Base-by-base conservation (phyloP, 2,329 filamentous ascomycete genomes). In the Aphanocladium album region DNA sequence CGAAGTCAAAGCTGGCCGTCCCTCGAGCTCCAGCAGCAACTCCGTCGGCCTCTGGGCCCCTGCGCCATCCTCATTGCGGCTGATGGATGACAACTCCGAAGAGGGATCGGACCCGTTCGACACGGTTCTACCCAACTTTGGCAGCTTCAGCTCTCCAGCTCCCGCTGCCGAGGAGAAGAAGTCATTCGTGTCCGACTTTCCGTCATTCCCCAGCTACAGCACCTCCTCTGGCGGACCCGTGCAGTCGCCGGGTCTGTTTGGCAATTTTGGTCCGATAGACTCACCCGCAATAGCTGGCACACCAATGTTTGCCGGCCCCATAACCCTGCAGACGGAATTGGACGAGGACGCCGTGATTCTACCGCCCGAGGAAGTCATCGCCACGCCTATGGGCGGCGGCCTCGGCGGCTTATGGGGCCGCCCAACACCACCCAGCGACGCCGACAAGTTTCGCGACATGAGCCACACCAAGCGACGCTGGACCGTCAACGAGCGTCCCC, bases 401-500 rank as follows among this genome's bases (percentile, higher is more conserved):
- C 63, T 68, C 25, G 78, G 71, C 62, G 80, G 80, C 19, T 74
- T 77, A 2, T 80, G 77, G 79, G 77, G 76, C 4, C 65, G 74
- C 11, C 77, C 78, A 3, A 71, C 72, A 55, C 76, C 79, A 21
- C 73, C 77, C 16, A 77, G 73, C 8, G 75, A 79, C 46, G 77
- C 76, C 0, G 81, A 83, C 57, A 73, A 72, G 33, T 70, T 76
- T 33, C 73, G 79, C 7, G 82, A 84, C 60, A 61, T 76, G 60
- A 77, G 74, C 37, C 72, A 75, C 21, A 72, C 76, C 1, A 85
- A 84, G 71, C 71, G 82, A 56, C 75, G 82, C 25, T 85, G 83
- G 83, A 83, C 82, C 23, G 77, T 84, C 5, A 83, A 77, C 50
- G 82, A 85, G 65, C 75, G 69, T 30, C 63, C 63, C 11, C 17